Evolutionary conservation across 306 rosid genomes (phyloP).

Genomic region (Acacia crassicarpa): DNA sequence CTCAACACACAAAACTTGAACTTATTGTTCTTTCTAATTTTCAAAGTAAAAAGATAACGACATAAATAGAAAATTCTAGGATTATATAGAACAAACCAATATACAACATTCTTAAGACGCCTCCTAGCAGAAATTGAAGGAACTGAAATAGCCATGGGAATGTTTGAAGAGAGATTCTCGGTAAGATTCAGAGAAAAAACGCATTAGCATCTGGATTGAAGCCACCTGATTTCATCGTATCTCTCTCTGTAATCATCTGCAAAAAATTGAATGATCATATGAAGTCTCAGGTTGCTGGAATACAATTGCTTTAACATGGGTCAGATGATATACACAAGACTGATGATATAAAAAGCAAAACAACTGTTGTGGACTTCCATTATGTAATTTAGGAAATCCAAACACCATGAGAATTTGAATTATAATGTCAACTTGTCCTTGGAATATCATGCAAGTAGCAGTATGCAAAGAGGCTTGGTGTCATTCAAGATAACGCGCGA

Average conservation of each 20-base stretch:
- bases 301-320: background rate
- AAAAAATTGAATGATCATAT: constrained; percentile 7
- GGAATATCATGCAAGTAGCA: background rate
- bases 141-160: background rate
- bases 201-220: constrained; percentile 28
- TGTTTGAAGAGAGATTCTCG: constrained; percentile 40
- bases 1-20: background rate
- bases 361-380: background rate
- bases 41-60: background rate
- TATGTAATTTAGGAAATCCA: background rate
- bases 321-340: background rate
- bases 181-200: constrained; percentile 45
- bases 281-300: background rate
- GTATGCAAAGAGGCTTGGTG: background rate
- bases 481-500: background rate
- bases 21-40: background rate
- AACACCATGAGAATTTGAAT: background rate
- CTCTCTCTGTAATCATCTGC: constrained; percentile 43
- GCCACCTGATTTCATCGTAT: constrained; percentile 39
- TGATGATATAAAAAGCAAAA: background rate
- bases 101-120: constrained; percentile 8
- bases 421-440: background rate
- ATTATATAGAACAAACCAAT: background rate
- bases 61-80: background rate
- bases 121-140: background rate